Evolutionary conservation across 2,329 filamentous ascomycete genomes (phyloP), one percentile per base, ranked within the genome.

Genomic region (Cladosporium sp.): DNA sequence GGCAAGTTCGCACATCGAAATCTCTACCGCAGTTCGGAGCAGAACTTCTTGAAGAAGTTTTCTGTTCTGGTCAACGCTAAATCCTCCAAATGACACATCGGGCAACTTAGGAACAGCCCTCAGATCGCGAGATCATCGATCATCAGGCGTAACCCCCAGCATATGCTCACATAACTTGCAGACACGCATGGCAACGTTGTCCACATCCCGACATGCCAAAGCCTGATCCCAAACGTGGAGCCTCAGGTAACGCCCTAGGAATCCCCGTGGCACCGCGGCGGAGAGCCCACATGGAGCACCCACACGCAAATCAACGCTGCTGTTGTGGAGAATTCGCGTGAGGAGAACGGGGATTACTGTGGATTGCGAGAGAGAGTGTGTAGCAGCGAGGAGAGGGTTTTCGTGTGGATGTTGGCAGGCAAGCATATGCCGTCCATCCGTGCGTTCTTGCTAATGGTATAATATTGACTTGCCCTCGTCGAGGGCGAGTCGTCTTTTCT

Each of bases 251-350:
- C 32, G 47, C 36, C 51, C 51, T 41, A 57, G 36, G 12, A 59
- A 61, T 63, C 61, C 61, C 61, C 61, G 51, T 57, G 61, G 61
- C 59, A 62, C 47, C 18, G 28, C 52, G 47, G 58, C 49, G 61
- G 51, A 64, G 51, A 57, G 26, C 61, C 61, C 61, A 64, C 61
- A 34, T 52, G 61, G 61, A 64, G 61, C 54, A 32, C 61, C 61
- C 61, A 57, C 61, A 47, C 61, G 61, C 61, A 55, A 64, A 64
- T 64, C 51, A 54, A 24, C 51, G 51, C 49, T 38, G 51, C 32
- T 57, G 61, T 12, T 57, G 61, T 64, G 61, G 61, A 64, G 61
- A 64, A 55, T 30, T 38, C 30, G 24, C 47, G n/a, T 44, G 49
- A 54, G 60, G 49, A 38, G 51, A 57, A 57, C 36, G 51, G 57